phyloP scores from a whole-genome alignment of 306 rosid genomes.

The Lathyrus sativus region DNA sequence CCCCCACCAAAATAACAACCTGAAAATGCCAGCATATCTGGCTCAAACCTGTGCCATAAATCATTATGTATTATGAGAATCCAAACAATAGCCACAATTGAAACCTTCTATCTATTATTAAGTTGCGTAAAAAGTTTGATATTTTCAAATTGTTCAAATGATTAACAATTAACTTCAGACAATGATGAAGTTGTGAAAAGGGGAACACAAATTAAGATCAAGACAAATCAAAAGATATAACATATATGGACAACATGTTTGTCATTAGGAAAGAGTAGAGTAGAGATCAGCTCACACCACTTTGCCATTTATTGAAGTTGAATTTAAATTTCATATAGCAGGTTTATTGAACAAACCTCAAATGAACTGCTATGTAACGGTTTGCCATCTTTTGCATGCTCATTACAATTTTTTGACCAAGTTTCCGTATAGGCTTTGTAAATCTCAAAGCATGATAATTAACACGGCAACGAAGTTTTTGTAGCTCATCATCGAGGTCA shows the following conservation, averaged over 20 bases:
- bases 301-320: slow-evolving; percentile 33
- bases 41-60: slow-evolving; percentile 86
- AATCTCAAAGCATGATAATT: slow-evolving; percentile 91
- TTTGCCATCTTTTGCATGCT: slow-evolving; percentile 78
- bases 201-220: slow-evolving; percentile 33
- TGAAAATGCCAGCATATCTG: slow-evolving; percentile 99
- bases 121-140: neutral
- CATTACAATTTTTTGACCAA: slow-evolving; percentile 73
- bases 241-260: neutral
- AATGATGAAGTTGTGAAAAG: slow-evolving; percentile 10
- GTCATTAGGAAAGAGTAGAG: slow-evolving; percentile 7
- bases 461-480: slow-evolving; percentile 90
- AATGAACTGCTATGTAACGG: slow-evolving; percentile 86
- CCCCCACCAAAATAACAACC: slow-evolving; percentile 99
- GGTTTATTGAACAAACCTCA: slow-evolving; percentile 67
- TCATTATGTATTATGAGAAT: slow-evolving; percentile 45
- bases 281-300: slow-evolving; percentile 20
- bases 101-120: slow-evolving; percentile 28
- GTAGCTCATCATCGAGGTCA: slow-evolving; percentile 84
- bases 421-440: slow-evolving; percentile 80
- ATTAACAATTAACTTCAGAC: slow-evolving; percentile 22
- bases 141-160: slow-evolving; percentile 35
- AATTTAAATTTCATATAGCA: slow-evolving; percentile 29
- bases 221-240: slow-evolving; percentile 14
- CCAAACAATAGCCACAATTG: slow-evolving; percentile 12